Evolutionary conservation across 1,284 basidiomycete genomes (phyloP).

Genomic region (Marasmius fiardii): DNA sequence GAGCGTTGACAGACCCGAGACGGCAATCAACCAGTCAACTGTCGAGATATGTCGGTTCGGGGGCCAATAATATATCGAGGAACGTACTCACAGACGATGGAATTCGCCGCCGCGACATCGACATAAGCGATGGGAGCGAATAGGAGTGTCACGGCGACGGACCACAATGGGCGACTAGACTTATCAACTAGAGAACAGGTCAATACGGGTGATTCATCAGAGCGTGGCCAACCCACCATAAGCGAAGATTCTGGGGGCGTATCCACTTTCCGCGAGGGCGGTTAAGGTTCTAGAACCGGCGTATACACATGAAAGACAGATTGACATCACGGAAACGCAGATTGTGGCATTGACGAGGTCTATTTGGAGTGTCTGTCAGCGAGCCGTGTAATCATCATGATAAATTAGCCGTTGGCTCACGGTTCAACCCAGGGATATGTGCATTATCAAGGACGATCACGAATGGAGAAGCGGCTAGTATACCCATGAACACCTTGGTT

Average conservation of each 20-base stretch:
- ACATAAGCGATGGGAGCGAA: slow-evolving; percentile 38
- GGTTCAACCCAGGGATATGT: slow-evolving; percentile 58
- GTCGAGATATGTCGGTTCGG: neutral
- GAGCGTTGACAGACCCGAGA: slow-evolving; percentile 41
- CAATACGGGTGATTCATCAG: neutral
- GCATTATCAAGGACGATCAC: slow-evolving; percentile 66
- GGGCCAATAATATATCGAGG: neutral
- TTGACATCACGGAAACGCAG: slow-evolving; percentile 68
- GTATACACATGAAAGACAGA: slow-evolving; percentile 68
- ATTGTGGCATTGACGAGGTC: slow-evolving; percentile 70
- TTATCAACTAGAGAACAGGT: slow-evolving; percentile 33
- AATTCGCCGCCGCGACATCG: slow-evolving; percentile 30
- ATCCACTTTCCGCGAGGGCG: slow-evolving; percentile 64
- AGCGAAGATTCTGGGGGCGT: slow-evolving; percentile 58
- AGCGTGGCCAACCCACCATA: slow-evolving; percentile 24
- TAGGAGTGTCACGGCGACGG: slow-evolving; percentile 31
- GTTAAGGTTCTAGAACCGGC: slow-evolving; percentile 64
- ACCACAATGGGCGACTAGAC: slow-evolving; percentile 37
- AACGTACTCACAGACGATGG: slow-evolving; percentile 31
- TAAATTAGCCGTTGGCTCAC: slow-evolving; percentile 24
- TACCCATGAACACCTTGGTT: neutral
- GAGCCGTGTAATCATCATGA: neutral
- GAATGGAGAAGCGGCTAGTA: slow-evolving; percentile 50
- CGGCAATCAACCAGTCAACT: slow-evolving; percentile 40
- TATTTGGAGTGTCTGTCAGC: slow-evolving; percentile 9